Evolutionary conservation across 2,329 filamentous ascomycete genomes (phyloP).

Genomic region (Aspergillus floridensis): DNA sequence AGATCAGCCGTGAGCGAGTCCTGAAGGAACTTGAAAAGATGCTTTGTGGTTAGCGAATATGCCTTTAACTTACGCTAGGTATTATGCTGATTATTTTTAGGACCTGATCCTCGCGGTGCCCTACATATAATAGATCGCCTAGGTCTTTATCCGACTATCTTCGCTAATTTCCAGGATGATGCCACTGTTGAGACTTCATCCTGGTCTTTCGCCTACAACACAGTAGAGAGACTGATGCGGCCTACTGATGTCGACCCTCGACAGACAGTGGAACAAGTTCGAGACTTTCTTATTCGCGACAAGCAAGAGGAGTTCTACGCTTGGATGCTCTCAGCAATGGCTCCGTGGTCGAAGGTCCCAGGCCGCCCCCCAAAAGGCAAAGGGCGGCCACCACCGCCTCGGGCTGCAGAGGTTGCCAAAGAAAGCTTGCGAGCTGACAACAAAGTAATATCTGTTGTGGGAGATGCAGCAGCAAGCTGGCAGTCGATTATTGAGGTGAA

Average conservation of each 20-base stretch:
- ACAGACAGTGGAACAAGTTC: slow-evolving; percentile 26
- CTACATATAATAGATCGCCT: slow-evolving; percentile 40
- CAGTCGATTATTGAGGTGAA: slow-evolving; percentile 64
- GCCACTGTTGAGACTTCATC: slow-evolving; percentile 56
- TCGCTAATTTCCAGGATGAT: slow-evolving; percentile 46
- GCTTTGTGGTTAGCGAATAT: slow-evolving; percentile 60
- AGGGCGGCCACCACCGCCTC: slow-evolving; percentile 56
- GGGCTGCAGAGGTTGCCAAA: slow-evolving; percentile 63
- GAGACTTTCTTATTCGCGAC: slow-evolving; percentile 58
- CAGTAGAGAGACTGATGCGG: slow-evolving; percentile 53
- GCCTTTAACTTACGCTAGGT: not conserved
- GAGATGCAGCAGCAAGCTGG: slow-evolving; percentile 62
- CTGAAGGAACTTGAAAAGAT: slow-evolving; percentile 89
- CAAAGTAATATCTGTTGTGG: slow-evolving; percentile 67
- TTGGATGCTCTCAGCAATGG: slow-evolving; percentile 73
- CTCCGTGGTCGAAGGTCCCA: slow-evolving; percentile 65
- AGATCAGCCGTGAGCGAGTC: slow-evolving; percentile 90
- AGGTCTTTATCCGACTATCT: slow-evolving; percentile 41
- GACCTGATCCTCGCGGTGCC: slow-evolving; percentile 40
- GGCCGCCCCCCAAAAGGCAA: slow-evolving; percentile 39
- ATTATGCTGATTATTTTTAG: slow-evolving; percentile 17
- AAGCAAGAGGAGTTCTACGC: slow-evolving; percentile 66
- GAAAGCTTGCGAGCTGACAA: slow-evolving; percentile 80
- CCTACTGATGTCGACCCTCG: slow-evolving; percentile 33
- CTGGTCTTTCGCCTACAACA: slow-evolving; percentile 65